Conservation (phyloP, 495 filamentous ascomycete genomes). For the Bathelium albidoporum region DNA sequence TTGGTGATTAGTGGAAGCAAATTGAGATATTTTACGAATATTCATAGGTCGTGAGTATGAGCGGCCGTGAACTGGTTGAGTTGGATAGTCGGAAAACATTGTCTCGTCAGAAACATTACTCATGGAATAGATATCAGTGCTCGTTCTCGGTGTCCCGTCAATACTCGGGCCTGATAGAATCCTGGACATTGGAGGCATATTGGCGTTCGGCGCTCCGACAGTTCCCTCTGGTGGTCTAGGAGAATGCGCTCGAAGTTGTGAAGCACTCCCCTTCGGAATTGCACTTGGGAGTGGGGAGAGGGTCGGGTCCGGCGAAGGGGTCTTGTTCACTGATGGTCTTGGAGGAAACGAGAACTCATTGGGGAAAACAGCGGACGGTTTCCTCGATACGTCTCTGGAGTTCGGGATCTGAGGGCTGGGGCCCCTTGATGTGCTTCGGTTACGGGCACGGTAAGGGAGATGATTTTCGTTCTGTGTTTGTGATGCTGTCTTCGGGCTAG, state of each 20-base stretch:
- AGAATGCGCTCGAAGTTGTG: slow-evolving; percentile 22
- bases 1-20: slow-evolving; percentile 6
- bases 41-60: slow-evolving; percentile 42
- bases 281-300: slow-evolving; percentile 7
- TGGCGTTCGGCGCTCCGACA: slow-evolving; percentile 10
- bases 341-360: slow-evolving; percentile 57
- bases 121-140: slow-evolving; percentile 85
- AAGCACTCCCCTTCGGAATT: slow-evolving; percentile 14
- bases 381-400: slow-evolving; percentile 23
- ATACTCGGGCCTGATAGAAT: slow-evolving; percentile 64
- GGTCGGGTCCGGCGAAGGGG: slow-evolving; percentile 13
- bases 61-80: slow-evolving; percentile 48
- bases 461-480: slow-evolving; percentile 18
- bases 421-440: slow-evolving; percentile 27
- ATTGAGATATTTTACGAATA: slow-evolving; percentile 1
- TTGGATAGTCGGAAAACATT: slow-evolving; percentile 71
- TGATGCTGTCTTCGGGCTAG: slow-evolving; percentile 13
- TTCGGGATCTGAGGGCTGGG: slow-evolving; percentile 15
- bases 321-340: slow-evolving; percentile 28
- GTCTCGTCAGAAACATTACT: slow-evolving; percentile 94
- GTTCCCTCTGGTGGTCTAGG: slow-evolving; percentile 29
- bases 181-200: slow-evolving; percentile 49
- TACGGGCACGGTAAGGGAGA: slow-evolving; percentile 13
- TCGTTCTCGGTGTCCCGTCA: slow-evolving; percentile 67
- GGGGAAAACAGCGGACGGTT: slow-evolving; percentile 37